These are phyloP conservation scores for Nannochloropsis granulata DNA, from an alignment of 108 stramenopile genomes.

Conservation along the genomic window DNA sequence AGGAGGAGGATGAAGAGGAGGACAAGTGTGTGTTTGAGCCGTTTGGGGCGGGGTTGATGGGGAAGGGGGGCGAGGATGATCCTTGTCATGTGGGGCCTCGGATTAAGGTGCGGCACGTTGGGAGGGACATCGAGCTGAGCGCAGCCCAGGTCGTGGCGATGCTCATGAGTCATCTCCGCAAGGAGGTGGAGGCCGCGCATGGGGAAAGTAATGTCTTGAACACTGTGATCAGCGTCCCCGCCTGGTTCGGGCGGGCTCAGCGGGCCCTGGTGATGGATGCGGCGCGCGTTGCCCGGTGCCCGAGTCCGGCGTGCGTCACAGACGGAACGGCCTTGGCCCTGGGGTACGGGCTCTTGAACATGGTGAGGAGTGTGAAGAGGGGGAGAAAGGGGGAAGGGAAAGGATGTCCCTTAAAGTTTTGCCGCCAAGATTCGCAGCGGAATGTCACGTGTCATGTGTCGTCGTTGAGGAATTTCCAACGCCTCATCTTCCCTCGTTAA, in stretches of 20 bases:
- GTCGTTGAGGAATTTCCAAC: neutral
- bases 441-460: neutral
- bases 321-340: neutral
- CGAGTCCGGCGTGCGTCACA: neutral
- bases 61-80: neutral
- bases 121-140: neutral
- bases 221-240: neutral
- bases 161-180: neutral
- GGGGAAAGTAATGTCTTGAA: neutral
- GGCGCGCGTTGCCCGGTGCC: neutral
- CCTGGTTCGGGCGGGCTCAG: neutral
- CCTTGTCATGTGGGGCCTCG: neutral
- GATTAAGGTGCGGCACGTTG: neutral
- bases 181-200: neutral
- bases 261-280: neutral
- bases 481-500: too few species aligned
- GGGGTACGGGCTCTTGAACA: neutral
- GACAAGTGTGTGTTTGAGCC: neutral
- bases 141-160: neutral
- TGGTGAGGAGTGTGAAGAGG: neutral
- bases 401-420: neutral
- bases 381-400: neutral
- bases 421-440: neutral
- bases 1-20: neutral
- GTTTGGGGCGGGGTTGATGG: neutral